These are phyloP conservation scores for Trypanosoma grayi DNA, from an alignment of 208 protist species.

Conservation along the genomic window DNA sequence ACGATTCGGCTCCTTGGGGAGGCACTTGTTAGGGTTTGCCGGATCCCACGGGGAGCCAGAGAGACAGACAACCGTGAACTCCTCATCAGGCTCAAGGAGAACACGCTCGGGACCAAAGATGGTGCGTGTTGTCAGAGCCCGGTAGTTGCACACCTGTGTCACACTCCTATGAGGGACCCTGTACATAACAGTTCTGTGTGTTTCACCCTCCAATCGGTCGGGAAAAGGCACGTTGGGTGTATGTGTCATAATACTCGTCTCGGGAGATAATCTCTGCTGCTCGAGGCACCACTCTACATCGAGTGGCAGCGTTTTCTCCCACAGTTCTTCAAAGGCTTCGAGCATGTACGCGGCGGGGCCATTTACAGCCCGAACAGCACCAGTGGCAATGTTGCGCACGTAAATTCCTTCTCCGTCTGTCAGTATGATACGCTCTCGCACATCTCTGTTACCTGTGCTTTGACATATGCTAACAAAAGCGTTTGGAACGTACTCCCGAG, in stretches of 20 bases:
- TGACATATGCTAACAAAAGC: slow-evolving; percentile 36
- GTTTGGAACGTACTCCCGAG: slow-evolving; percentile 74
- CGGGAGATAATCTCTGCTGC: slow-evolving; percentile 25
- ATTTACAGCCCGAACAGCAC: slow-evolving; percentile 61
- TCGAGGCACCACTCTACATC: slow-evolving; percentile 45
- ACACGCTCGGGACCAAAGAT: slow-evolving; percentile 82
- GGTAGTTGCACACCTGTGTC: slow-evolving; percentile 96
- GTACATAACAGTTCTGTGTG: slow-evolving; percentile 89
- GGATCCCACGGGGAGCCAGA: slow-evolving; percentile 88
- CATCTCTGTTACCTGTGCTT: slow-evolving; percentile 34
- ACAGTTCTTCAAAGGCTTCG: slow-evolving; percentile 73
- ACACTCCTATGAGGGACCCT: slow-evolving; percentile 92
- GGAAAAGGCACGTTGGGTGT: no score
- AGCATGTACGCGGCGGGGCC: slow-evolving; percentile 79
- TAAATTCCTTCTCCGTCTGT: slow-evolving; percentile 79
- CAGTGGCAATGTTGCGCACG: slow-evolving; percentile 65
- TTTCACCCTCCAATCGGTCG: slow-evolving; percentile 37
- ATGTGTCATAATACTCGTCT: slow-evolving; percentile 17
- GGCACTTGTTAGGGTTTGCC: slow-evolving; percentile 68
- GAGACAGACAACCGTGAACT: slow-evolving; percentile 79
- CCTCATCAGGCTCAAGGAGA: slow-evolving; percentile 81
- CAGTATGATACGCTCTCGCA: slow-evolving; percentile 54
- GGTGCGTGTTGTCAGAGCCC: slow-evolving; percentile 74
- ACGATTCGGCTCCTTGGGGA: slow-evolving; percentile 61
- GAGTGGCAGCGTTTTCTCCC: slow-evolving; percentile 71